phyloP scores from a whole-genome alignment of 768 basidiomycete species.

The Auricularia sp. region DNA sequence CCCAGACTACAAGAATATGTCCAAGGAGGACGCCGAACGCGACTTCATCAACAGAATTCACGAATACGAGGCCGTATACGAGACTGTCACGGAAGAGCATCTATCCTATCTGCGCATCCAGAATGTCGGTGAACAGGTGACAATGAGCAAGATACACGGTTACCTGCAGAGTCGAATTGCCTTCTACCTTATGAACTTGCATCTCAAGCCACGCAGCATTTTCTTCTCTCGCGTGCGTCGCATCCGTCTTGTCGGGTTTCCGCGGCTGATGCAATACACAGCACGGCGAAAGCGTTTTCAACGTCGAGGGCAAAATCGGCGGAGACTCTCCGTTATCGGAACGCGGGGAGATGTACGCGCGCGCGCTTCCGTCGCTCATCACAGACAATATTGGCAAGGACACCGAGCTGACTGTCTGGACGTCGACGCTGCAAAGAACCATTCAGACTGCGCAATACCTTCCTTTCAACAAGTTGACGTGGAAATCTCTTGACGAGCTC shows the following conservation, averaged over 20 bases:
- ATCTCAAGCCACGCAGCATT: constrained; percentile 92
- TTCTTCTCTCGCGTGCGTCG: constrained; percentile 82
- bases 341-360: constrained; percentile 77
- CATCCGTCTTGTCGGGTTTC: constrained; percentile 1
- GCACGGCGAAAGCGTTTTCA: constrained; percentile 98
- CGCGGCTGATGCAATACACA: constrained; percentile 22
- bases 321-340: constrained; percentile 88
- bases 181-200: constrained; percentile 97
- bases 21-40: constrained; percentile 70
- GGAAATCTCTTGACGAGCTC: constrained; percentile 97
- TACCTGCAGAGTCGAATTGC: constrained; percentile 96
- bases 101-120: constrained; percentile 85
- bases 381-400: constrained; percentile 81
- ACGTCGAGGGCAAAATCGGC: constrained; percentile 93
- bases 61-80: constrained; percentile 91
- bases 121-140: constrained; percentile 88
- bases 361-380: constrained; percentile 77
- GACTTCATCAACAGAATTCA: constrained; percentile 89
- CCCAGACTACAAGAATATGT: constrained; percentile 91
- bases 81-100: constrained; percentile 86
- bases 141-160: constrained; percentile 77
- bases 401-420: constrained; percentile 62
- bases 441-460: constrained; percentile 80
- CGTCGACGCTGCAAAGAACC: constrained; percentile 90
- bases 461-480: constrained; percentile 85